A percentile compares a stretch with the other conserved stretches of the same genome.
phyloP scores from a whole-genome alignment of 345 rosid genomes.

The Aethionema arabicum region DNA sequence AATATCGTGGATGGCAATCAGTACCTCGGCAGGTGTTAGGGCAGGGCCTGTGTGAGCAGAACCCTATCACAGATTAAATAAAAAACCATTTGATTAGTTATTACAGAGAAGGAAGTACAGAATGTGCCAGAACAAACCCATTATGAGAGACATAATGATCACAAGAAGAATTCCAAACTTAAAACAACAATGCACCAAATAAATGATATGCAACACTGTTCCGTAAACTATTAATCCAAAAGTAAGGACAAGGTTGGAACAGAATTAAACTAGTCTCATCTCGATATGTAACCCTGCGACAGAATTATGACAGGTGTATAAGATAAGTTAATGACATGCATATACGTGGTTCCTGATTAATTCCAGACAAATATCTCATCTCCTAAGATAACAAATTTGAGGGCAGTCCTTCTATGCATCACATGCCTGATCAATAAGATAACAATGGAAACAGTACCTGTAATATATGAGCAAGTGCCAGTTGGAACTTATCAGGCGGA shows the following conservation, averaged over 20 bases:
- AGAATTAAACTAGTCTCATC: neutral
- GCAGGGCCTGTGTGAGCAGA: constrained; percentile 99
- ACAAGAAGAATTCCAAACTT: neutral
- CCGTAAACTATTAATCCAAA: neutral
- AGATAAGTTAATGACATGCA: neutral
- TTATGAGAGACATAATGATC: constrained; percentile 14
- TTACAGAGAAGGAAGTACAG: constrained; percentile 17
- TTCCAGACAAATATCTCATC: neutral
- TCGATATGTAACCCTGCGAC: neutral
- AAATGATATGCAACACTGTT: constrained; percentile 4
- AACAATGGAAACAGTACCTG: constrained; percentile 58
- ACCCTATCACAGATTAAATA: constrained; percentile 60
- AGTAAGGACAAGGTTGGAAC: neutral
- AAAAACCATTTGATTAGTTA: constrained; percentile 14
- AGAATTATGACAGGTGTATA: neutral
- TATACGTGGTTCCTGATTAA: neutral
- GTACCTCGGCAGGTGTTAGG: constrained; percentile 92
- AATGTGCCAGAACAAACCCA: constrained; percentile 5
- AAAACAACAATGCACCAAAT: constrained; percentile 4
- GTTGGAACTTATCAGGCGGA: constrained; percentile 87
- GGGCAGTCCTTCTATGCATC: constrained; percentile 12
- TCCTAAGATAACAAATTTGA: neutral
- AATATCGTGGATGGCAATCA: constrained; percentile 91
- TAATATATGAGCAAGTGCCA: constrained; percentile 89
- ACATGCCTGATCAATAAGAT: neutral